Conservation (phyloP, 441 rosid genomes). For the Biscutella auriculata region DNA sequence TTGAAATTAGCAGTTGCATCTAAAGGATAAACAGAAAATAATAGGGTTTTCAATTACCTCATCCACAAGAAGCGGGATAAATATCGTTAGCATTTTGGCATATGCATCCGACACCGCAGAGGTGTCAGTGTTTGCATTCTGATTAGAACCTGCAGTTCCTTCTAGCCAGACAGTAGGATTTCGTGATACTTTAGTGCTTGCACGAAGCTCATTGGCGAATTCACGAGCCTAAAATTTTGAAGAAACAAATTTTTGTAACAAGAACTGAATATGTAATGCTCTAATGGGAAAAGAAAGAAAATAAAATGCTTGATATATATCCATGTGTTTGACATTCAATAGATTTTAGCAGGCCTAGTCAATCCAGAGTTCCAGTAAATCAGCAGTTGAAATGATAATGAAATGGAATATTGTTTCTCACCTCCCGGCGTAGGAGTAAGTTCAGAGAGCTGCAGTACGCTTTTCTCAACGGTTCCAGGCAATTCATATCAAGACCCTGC, state of each 20-base stretch:
- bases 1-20: too few species aligned
- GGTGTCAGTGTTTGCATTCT: slow-evolving; percentile 68
- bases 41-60: slow-evolving; percentile 45
- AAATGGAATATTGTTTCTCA: slow-evolving; percentile 25
- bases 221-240: slow-evolving; percentile 76
- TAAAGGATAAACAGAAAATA: slow-evolving; percentile 7
- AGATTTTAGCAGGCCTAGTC: not conserved
- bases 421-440: slow-evolving; percentile 97
- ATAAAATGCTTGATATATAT: not conserved
- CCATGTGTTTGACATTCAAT: not conserved
- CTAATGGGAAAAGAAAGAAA: not conserved
- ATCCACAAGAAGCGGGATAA: slow-evolving; percentile 94
- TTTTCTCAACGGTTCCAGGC: slow-evolving; percentile 84
- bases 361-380: not conserved
- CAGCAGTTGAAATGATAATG: slow-evolving; percentile 1
- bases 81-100: slow-evolving; percentile 96
- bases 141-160: slow-evolving; percentile 75
- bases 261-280: not conserved
- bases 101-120: slow-evolving; percentile 94
- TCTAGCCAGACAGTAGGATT: slow-evolving; percentile 96
- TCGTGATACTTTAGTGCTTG: slow-evolving; percentile 94
- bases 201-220: slow-evolving; percentile 99
- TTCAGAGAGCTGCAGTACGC: slow-evolving; percentile 95
- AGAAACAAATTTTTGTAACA: not conserved
- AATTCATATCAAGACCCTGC: slow-evolving; percentile 88